Base-by-base conservation (phyloP, 306 rosid species). In the Adenanthera pavonina region DNA sequence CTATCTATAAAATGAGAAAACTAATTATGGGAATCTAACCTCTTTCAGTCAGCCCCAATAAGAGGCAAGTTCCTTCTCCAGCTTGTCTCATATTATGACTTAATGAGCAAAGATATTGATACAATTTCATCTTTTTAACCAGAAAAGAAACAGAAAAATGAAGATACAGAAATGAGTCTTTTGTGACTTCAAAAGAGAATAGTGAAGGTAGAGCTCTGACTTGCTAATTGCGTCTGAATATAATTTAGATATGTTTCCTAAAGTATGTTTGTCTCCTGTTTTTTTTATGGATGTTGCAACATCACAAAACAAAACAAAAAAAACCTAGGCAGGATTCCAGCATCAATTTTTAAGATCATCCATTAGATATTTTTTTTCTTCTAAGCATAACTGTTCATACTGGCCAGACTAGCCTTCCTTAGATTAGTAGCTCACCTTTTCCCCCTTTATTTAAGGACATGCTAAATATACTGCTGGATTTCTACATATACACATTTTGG, bases 11-110 rank as follows among this genome's bases (percentile, higher is more conserved):
- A 34, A 49, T 72, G 2, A 34, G 15, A 51, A 16, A 54, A 8
- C 43, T n/a, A 36, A 49, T 25, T 16, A 17, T 19, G 13, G 35
- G 12, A 52, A 38, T 38, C n/a, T n/a, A 14, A 43, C 67, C 33
- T 56, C 5, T 43, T 40, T 74, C 11, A 2, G 35, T 7, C 70
- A 78, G 30, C 44, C 12, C 43, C 10, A 44, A 11, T 46, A 52
- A 53, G 82, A 78, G 59, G 70, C 46, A 30, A 33, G 65, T 76
- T 76, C 46, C 70, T 44, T 25, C 79, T 52, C 48, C n/a, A 51
- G 44, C 36, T 72, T 72, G 49, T 19, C 52, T 81, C 44, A 35
- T 72, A 14, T 43, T 34, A 62, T 72, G 53, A 77, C 62, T 69
- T 17, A 53, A 25, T 9, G 33, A n/a, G 48, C 14, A 14, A 49